A percentile compares a stretch with the other conserved stretches of the same genome.
Evolutionary conservation across 1,139 yeast species (phyloP).

Genomic region (Martiniozyma asiatica): DNA sequence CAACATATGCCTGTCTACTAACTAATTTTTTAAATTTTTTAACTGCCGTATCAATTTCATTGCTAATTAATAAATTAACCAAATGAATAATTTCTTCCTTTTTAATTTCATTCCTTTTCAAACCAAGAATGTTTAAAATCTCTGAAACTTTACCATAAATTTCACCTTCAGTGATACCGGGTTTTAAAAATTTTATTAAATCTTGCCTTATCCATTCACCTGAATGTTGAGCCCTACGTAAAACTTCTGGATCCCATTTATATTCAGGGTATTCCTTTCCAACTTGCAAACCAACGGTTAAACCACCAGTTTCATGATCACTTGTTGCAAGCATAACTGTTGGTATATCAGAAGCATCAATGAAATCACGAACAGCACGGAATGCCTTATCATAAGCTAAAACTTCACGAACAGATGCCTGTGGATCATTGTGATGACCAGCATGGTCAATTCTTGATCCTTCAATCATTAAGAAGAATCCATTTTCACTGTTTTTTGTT

Average conservation of each 20-base stretch:
- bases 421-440: conserved; percentile 82
- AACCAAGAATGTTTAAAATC: conserved; percentile 1
- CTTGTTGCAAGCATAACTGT: conserved; percentile 69
- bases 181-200: conserved; percentile 7
- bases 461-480: conserved; percentile 72
- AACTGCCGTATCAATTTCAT: conserved; percentile 22
- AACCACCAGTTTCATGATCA: conserved; percentile 89
- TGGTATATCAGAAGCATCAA: conserved; percentile 50
- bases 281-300: conserved; percentile 65
- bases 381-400: conserved; percentile 70
- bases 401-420: conserved; percentile 73
- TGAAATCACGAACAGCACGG: conserved; percentile 54
- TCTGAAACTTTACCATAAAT: conserved; percentile 7
- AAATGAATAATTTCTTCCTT: conserved; percentile 4
- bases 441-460: conserved; percentile 90
- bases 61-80: conserved; percentile 3
- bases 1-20: conserved; percentile 59
- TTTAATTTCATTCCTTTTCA: not conserved
- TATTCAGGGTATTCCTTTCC: conserved; percentile 49
- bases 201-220: conserved; percentile 37
- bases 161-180: not conserved
- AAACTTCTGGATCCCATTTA: conserved; percentile 66
- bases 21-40: conserved; percentile 47
- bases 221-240: conserved; percentile 55
- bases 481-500: conserved; percentile 55